Evolutionary conservation across 352 stramenopile species (phyloP).

Genomic region (Phytophthora cactorum): DNA sequence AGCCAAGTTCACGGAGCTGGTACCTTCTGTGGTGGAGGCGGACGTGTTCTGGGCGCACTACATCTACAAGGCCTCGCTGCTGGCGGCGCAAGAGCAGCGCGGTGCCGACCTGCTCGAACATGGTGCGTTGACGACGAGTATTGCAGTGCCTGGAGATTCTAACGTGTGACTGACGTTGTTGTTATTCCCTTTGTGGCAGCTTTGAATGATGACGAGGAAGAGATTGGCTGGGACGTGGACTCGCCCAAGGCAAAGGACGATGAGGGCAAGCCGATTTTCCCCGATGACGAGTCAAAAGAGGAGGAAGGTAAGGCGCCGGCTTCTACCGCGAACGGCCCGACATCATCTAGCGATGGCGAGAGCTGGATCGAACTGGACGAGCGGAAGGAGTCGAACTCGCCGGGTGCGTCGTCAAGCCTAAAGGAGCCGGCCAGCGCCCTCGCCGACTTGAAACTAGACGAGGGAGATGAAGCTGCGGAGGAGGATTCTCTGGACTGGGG

Average conservation of each 20-base stretch:
- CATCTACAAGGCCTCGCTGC: slow-evolving; percentile 75
- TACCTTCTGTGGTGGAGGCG: slow-evolving; percentile 52
- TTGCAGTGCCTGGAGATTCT: neutral
- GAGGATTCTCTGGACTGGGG: slow-evolving; percentile 72
- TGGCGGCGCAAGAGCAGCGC: slow-evolving; percentile 72
- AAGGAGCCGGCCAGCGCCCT: slow-evolving; percentile 37
- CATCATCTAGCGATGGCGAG: slow-evolving; percentile 63
- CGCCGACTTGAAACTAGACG: slow-evolving; percentile 40
- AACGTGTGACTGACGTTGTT: slow-evolving; percentile 9
- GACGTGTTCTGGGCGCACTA: slow-evolving; percentile 77
- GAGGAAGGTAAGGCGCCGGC: slow-evolving; percentile 29
- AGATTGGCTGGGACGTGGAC: slow-evolving; percentile 73
- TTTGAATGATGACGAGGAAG: slow-evolving; percentile 70
- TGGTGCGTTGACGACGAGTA: slow-evolving; percentile 33
- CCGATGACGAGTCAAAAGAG: slow-evolving; percentile 54
- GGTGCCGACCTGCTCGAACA: slow-evolving; percentile 69
- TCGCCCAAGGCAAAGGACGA: slow-evolving; percentile 57
- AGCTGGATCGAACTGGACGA: slow-evolving; percentile 77
- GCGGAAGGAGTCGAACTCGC: slow-evolving; percentile 64
- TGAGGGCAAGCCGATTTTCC: slow-evolving; percentile 46
- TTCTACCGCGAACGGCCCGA: slow-evolving; percentile 15
- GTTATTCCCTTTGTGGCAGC: slow-evolving; percentile 24
- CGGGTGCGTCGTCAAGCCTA: slow-evolving; percentile 40
- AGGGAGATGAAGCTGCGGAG: slow-evolving; percentile 38
- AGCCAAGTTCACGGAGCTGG: slow-evolving; percentile 62